Conservation (phyloP, 768 basidiomycete genomes). For the Suillus fuscotomentosus region DNA sequence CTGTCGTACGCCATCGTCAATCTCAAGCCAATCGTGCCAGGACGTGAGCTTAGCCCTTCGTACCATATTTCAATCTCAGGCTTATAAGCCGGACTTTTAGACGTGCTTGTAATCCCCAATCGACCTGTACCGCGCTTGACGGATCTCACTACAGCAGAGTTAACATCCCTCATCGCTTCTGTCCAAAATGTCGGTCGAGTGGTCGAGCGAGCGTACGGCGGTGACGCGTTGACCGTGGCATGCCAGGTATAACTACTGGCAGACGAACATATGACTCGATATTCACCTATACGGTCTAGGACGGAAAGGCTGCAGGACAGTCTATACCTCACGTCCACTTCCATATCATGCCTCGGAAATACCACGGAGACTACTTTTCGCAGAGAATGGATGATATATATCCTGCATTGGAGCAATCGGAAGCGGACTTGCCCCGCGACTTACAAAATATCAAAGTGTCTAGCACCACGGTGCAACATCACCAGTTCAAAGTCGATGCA, state of each 20-base stretch:
- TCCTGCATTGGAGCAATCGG: conserved; percentile 69
- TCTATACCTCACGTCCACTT: conserved; percentile 84
- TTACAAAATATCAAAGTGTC: conserved; percentile 20
- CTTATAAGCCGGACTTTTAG: conserved; percentile 18
- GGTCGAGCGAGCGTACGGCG: conserved; percentile 80
- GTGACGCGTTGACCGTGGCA: conserved; percentile 82
- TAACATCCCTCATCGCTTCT: conserved; percentile 76
- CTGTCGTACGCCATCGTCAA: conserved; percentile 89
- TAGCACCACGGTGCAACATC: conserved; percentile 28
- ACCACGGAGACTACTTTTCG: conserved; percentile 64
- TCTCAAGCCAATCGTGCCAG: conserved; percentile 90
- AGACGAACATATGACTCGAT: conserved; percentile 2
- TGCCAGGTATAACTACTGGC: conserved; percentile 62
- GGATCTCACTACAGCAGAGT: conserved; percentile 62
- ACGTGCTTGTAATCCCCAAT: conserved; percentile 61
- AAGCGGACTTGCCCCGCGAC: conserved; percentile 47
- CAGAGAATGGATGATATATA: conserved; percentile 72
- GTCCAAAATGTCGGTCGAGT: conserved; percentile 78
- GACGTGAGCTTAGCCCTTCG: conserved; percentile 59
- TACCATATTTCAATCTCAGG: neutral
- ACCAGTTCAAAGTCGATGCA: conserved; percentile 59
- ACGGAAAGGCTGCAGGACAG: conserved; percentile 85
- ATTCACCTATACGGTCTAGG: conserved; percentile 43
- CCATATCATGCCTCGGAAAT: conserved; percentile 84
- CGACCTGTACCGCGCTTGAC: conserved; percentile 54